Conservation (phyloP, 1,284 basidiomycete genomes). For the Leccinum angustisporum region DNA sequence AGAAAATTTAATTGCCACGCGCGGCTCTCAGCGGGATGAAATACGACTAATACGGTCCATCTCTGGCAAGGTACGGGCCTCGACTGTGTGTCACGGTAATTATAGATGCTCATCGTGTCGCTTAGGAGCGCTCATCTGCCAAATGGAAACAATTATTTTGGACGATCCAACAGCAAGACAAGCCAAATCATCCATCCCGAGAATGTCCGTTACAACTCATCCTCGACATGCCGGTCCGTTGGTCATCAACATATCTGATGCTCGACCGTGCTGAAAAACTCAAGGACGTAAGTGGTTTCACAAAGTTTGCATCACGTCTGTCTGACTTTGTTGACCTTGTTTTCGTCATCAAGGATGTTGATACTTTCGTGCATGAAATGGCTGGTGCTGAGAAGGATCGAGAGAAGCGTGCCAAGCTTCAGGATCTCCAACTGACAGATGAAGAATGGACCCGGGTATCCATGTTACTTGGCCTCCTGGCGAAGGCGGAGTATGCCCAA, state of each 20-base stretch:
- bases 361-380: conserved; percentile 15
- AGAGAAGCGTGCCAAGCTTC: background rate
- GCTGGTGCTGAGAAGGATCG: conserved; percentile 9
- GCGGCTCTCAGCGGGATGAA: background rate
- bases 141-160: conserved; percentile 1
- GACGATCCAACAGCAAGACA: background rate
- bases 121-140: background rate
- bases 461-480: background rate
- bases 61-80: background rate
- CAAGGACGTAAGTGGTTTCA: background rate
- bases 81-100: background rate
- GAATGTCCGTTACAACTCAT: background rate
- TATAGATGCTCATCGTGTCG: background rate
- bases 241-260: conserved; percentile 2
- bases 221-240: background rate
- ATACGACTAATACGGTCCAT: background rate
- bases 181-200: background rate
- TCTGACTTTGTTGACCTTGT: background rate
- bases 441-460: background rate
- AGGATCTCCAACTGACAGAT: background rate
- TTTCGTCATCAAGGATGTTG: background rate
- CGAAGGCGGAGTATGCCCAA: background rate
- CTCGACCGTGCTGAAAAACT: background rate
- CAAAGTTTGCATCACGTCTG: background rate
- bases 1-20: background rate